Base-by-base conservation (phyloP, 202 grass and related monocot species). In the Schoenoplectus tabernaemontani region DNA sequence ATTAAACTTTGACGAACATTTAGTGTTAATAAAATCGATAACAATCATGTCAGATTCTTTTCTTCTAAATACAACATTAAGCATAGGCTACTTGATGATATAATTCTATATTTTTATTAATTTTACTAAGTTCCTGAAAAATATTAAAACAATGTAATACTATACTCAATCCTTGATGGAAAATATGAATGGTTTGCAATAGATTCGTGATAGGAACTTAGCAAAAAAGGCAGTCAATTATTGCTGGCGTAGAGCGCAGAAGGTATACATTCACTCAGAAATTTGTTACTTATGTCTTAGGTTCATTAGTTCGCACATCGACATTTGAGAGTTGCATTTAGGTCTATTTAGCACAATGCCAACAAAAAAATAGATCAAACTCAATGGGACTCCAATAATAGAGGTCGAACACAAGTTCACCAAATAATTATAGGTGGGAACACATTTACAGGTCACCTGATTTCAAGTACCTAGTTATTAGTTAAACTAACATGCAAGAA, bases 401-500 rank as follows among this genome's bases (percentile, higher is more conserved):
- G 44, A 74, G 20, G 41, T 33, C 10, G 13, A 50, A 32, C 68
- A 48, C 68, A 13, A 73, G 5, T 73, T 73, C 69, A 54, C 13
- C 1, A 56, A 28, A 56, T 75, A 75, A 75, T 75, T 56, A 75
- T 76, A 80, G 78, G 78, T 80, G 78, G 28, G 53, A 62, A 65
- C 44, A 50, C 59, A 80, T 80, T 65, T 80, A 80, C 78, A 80
- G 58, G 26, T 80, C 78, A 64, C 78, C 78, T 48, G 44, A 80
- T 80, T 80, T 63, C 10, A 10, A 47, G 34, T 62, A 43, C 36
- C 76, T 79, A 79, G 76, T 80, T 76, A 57, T 75, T 54, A 75
- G 70, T 75, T 75, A 75, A 86, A 73, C 82, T 79, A 81, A 87
- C 82, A 86, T 43, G 44, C 71, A 78, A 70, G 20, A 82, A 87